Percentiles rank a stretch among this genome's conserved stretches.
Conservation (phyloP, 2,329 filamentous ascomycete species). For the Fusarium concolor region DNA sequence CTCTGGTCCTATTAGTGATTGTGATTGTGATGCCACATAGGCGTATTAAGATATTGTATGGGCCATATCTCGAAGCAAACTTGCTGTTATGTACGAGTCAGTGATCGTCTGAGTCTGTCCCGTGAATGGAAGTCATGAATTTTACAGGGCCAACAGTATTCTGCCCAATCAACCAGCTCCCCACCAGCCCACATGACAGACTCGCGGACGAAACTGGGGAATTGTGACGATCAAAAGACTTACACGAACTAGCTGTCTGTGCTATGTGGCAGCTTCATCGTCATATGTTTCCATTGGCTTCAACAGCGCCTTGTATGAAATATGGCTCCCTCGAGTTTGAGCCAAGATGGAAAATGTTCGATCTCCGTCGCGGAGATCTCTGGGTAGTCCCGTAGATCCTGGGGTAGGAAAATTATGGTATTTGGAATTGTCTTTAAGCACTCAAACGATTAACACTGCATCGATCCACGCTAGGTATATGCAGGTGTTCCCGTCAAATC, state of each 20-base stretch:
- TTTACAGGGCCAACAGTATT: background rate
- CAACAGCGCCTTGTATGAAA: background rate
- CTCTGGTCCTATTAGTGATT: too few relatives aligned
- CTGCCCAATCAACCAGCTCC: background rate
- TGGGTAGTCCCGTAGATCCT: too few relatives aligned
- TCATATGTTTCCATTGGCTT: background rate
- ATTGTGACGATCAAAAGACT: too few relatives aligned
- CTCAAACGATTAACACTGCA: too few relatives aligned
- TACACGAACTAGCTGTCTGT: background rate
- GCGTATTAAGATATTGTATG: background rate
- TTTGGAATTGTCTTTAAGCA: too few relatives aligned
- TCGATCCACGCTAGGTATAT: too few relatives aligned
- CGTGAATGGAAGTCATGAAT: background rate
- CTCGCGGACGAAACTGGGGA: background rate
- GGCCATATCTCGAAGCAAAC: too few relatives aligned
- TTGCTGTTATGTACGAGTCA: background rate
- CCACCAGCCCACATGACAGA: background rate
- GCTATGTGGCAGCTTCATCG: background rate
- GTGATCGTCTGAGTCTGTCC: background rate
- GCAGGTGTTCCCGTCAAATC: too few relatives aligned
- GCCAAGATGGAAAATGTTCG: background rate
- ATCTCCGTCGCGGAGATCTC: background rate
- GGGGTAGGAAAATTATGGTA: too few relatives aligned
- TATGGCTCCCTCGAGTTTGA: background rate
- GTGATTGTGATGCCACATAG: too few relatives aligned